phyloP scores from a whole-genome alignment of 2,329 filamentous ascomycete species.

The Davidsoniella virescens region DNA sequence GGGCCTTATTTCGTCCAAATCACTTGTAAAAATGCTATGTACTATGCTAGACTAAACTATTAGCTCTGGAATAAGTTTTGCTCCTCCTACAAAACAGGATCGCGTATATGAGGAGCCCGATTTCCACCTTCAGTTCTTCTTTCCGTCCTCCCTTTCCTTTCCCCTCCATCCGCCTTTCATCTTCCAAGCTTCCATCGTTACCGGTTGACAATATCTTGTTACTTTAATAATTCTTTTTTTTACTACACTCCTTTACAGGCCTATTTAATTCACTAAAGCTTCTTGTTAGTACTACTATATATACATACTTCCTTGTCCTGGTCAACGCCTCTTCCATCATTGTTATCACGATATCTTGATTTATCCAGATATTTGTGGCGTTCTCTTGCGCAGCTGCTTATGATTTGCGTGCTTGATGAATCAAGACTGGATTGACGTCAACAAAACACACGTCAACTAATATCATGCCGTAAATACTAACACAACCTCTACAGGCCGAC shows the following conservation, averaged over 20 bases:
- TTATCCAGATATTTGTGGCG: too few species aligned
- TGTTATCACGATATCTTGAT: too few species aligned
- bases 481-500: not conserved
- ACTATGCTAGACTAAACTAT: too few species aligned
- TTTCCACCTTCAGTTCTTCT: not conserved
- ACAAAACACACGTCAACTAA: too few species aligned
- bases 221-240: not conserved
- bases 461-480: too few species aligned
- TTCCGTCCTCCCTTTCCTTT: not conserved
- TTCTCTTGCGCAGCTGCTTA: too few species aligned
- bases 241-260: not conserved
- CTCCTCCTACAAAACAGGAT: too few species aligned
- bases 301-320: not conserved
- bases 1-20: too few species aligned
- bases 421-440: too few species aligned
- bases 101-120: conserved; percentile 1
- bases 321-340: not conserved
- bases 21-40: too few species aligned
- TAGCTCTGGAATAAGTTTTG: too few species aligned
- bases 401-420: too few species aligned
- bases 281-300: conserved; percentile 1
- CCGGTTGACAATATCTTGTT: not conserved
- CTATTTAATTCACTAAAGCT: not conserved
- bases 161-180: not conserved
- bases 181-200: not conserved